Evolutionary conservation across 225 moss, liverwort and hornwort species (phyloP).

Genomic region (Sphagnum tenellum): DNA sequence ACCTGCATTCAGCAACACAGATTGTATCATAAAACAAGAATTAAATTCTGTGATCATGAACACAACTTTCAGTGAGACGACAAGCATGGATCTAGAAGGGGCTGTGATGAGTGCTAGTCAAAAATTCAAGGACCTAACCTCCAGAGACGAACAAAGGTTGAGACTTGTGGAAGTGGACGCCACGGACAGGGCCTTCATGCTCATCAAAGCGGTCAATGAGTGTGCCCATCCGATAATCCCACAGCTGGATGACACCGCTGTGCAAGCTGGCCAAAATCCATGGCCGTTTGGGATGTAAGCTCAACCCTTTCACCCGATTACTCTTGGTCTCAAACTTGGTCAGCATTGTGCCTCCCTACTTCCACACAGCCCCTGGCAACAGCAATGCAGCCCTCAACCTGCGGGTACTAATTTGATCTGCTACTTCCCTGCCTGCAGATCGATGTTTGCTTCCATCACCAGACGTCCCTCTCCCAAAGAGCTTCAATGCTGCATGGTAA

Average conservation of each 20-base stretch:
- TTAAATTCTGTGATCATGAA: too few species aligned
- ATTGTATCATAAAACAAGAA: too few species aligned
- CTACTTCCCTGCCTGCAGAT: too few species aligned
- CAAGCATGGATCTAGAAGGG: background rate
- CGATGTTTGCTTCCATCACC: too few species aligned
- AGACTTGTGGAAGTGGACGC: slow-evolving; percentile 55
- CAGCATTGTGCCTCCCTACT: slow-evolving; percentile 10
- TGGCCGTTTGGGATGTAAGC: slow-evolving; percentile 50
- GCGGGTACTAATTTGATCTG: too few species aligned
- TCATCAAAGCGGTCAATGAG: slow-evolving; percentile 54
- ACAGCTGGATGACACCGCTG: slow-evolving; percentile 54
- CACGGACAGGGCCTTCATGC: slow-evolving; percentile 51
- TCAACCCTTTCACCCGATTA: slow-evolving; percentile 53
- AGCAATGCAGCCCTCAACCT: too few species aligned
- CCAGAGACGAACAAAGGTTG: slow-evolving; percentile 53
- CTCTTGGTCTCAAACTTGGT: slow-evolving; percentile 60
- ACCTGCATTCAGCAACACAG: slow-evolving; percentile 13
- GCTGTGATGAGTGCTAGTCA: background rate
- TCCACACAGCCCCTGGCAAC: too few species aligned
- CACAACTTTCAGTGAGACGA: too few species aligned
- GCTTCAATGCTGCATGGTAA: too few species aligned
- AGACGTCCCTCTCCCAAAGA: too few species aligned
- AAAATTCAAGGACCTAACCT: slow-evolving; percentile 13
- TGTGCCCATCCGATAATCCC: slow-evolving; percentile 57
- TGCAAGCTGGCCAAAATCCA: slow-evolving; percentile 59